A percentile compares a stretch with the other conserved stretches of the same genome.
Conservation (phyloP, 2,329 filamentous ascomycete genomes). For the Fusarium brachygibbosum region DNA sequence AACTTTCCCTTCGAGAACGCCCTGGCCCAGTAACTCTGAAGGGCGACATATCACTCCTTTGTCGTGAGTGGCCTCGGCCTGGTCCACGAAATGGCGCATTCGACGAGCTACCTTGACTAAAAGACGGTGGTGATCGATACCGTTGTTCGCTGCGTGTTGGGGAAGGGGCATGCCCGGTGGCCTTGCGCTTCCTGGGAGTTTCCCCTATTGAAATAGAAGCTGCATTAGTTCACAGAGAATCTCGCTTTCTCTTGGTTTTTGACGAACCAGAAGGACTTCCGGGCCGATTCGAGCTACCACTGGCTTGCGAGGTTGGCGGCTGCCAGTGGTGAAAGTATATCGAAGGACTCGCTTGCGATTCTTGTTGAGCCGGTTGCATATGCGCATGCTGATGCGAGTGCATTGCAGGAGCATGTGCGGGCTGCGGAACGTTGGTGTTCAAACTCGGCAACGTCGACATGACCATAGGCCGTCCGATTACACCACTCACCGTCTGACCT, state of each 20-base stretch:
- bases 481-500: constrained; percentile 63
- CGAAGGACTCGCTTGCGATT: constrained; percentile 72
- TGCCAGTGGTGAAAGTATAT: constrained; percentile 97
- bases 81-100: constrained; percentile 44
- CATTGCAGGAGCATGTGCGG: constrained; percentile 51
- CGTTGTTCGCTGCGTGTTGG: constrained; percentile 50
- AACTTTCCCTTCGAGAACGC: constrained; percentile 46
- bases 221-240: constrained; percentile 58
- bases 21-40: constrained; percentile 49
- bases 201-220: constrained; percentile 69
- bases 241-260: constrained; percentile 64
- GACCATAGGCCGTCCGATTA: constrained; percentile 56
- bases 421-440: constrained; percentile 61
- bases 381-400: constrained; percentile 53
- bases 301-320: constrained; percentile 77
- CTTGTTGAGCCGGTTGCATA: constrained; percentile 70
- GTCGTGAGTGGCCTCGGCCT: constrained; percentile 53
- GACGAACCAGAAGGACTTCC: constrained; percentile 82
- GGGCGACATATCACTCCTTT: constrained; percentile 56
- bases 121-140: constrained; percentile 53
- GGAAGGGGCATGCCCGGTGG: constrained; percentile 60
- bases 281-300: constrained; percentile 73
- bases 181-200: constrained; percentile 89
- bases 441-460: constrained; percentile 59
- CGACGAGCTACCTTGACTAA: constrained; percentile 48